Conservation (phyloP, 192 early-diverging fungal species). For the Gaertneriomyces semiglobifer region DNA sequence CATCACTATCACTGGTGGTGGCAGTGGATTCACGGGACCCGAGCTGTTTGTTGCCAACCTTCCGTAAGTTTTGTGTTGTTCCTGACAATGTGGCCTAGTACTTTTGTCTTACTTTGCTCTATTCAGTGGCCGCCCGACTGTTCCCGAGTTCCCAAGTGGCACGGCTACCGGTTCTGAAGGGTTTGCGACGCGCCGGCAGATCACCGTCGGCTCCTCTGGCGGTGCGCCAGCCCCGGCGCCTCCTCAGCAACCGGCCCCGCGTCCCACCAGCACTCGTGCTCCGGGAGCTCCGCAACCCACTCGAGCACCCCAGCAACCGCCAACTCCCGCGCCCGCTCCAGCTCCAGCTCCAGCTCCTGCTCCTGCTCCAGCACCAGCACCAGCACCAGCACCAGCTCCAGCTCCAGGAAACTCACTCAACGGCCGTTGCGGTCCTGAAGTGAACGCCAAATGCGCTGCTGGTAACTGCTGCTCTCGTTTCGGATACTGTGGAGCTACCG, state of each 20-base stretch:
- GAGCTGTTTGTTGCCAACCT: slow-evolving; percentile 24
- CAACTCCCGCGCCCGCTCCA: background rate
- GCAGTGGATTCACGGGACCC: slow-evolving; percentile 34
- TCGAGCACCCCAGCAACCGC: background rate
- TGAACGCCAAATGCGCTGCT: too few relatives aligned
- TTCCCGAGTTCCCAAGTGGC: background rate
- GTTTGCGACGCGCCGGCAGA: background rate
- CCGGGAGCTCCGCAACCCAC: background rate
- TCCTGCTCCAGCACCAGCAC: background rate
- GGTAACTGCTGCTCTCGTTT: too few relatives aligned
- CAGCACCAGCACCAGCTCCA: background rate
- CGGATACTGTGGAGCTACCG: too few relatives aligned
- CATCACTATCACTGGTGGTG: slow-evolving; percentile 47
- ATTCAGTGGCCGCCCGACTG: background rate
- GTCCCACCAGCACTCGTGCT: too few relatives aligned
- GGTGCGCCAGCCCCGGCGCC: background rate
- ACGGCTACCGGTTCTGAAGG: background rate
- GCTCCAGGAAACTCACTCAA: background rate
- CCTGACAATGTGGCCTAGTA: too few relatives aligned
- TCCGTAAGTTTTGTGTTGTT: background rate
- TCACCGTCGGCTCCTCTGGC: background rate
- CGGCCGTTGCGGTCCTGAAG: too few relatives aligned
- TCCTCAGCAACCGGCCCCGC: background rate
- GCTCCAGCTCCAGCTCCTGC: background rate
- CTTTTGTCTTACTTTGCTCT: too few relatives aligned